A percentile compares a stretch with the other conserved stretches of the same genome.
Conservation (phyloP, 371 early-diverging fungal species). For the Rhizopus sp. region DNA sequence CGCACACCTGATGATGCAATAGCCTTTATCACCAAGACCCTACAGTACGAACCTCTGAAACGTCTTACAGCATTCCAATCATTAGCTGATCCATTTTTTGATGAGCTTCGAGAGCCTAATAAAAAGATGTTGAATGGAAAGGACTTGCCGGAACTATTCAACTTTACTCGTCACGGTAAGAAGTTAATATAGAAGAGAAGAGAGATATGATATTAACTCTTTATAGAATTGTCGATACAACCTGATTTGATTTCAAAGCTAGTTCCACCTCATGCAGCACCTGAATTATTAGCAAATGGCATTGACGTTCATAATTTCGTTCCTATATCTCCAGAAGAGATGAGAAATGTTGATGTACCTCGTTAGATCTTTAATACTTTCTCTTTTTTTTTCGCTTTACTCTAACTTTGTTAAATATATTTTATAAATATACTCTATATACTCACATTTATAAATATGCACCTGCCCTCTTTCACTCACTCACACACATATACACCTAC, state of each 20-base stretch:
- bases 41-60: slow-evolving; percentile 93
- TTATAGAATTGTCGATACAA: slow-evolving; percentile 51
- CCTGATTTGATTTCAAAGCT: slow-evolving; percentile 57
- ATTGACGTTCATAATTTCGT: slow-evolving; percentile 49
- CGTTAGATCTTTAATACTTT: slow-evolving; percentile 1
- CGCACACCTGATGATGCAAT: slow-evolving; percentile 88
- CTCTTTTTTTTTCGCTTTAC: no score
- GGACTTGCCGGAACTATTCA: slow-evolving; percentile 87
- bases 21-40: slow-evolving; percentile 81
- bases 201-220: neutral
- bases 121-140: slow-evolving; percentile 79
- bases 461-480: neutral
- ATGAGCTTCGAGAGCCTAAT: slow-evolving; percentile 87
- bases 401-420: no score
- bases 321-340: slow-evolving; percentile 39
- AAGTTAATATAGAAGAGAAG: neutral
- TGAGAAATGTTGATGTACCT: slow-evolving; percentile 26
- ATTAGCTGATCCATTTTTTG: slow-evolving; percentile 96
- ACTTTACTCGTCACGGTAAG: slow-evolving; percentile 84
- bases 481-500: neutral
- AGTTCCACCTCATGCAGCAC: slow-evolving; percentile 64
- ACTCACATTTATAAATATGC: neutral
- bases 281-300: slow-evolving; percentile 50
- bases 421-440: no score
- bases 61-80: slow-evolving; percentile 94